Base-by-base conservation (phyloP, 164 flowering plant genomes). In the Tetrastigma voinierianum region DNA sequence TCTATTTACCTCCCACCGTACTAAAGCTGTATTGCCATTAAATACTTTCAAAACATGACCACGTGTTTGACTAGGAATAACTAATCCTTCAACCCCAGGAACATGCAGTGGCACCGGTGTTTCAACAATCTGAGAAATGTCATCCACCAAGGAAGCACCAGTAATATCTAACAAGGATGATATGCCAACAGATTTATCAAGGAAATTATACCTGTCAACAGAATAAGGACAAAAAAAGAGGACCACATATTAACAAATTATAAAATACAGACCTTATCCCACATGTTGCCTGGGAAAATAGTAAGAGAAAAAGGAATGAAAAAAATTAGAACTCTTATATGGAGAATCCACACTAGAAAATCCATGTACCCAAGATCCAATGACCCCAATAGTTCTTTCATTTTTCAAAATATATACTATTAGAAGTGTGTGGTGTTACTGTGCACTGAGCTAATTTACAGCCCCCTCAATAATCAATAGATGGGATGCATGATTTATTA, bases 1-100 rank as follows among this genome's bases (percentile, higher is more conserved):
- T 23, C 13, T 18, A 54, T 43, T 62, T 86, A 94, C 98, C 97
- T 94, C 92, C 98, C 98, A 95, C 19, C 89, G 95, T 43, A 95
- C 90, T 64, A 95, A 84, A 70, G 85, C 95, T 74, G 73, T 78
- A 59, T 79, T 83, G 16, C 72, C 74, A 74, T 78, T 83, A 64
- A 85, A 24, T 57, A 89, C 46, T 83, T 73, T 95, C 80, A 95
- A 58, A 62, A 95, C 69, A 16, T 75, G 92, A 45, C 98, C 98
- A 67, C 82, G 83, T 53, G 92, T 90, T 59, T 78, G 70, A 70
- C 83, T 70, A 44, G 98, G 98, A 77, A 95, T 86, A 12, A 81
- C 32, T 51, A 91, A 71, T 65, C 88, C 90, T 67, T 89, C 96
- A 78, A 86, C 60, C 49, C 92, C 92, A 78, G 96, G 91, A 72